Evolutionary conservation across 108 stramenopile genomes (phyloP), one percentile per base, ranked within the genome.

Genomic region (Aurantiochytrium sp.): DNA sequence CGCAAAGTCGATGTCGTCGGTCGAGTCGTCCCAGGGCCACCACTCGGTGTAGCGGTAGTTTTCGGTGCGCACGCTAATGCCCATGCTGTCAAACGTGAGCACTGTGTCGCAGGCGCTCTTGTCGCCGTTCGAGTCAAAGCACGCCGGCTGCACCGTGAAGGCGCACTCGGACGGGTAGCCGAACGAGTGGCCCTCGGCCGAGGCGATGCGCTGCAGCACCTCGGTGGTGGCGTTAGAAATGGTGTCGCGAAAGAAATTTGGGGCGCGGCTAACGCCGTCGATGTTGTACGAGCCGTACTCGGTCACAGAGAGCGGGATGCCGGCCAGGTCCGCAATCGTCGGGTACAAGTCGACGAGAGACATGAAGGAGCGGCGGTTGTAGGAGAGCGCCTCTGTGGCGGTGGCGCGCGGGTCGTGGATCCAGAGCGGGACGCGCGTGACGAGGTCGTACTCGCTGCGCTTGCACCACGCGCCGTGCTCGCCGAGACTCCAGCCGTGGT

Each of bases 291-390:
- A 6, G 50, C 32, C 73, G 73, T 81, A 81, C n/a, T 81, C 39
- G 27, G 2, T 81, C 42, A 48, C n/a, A 6, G 73, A 48, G 24
- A 81, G n/a, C 10, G 73, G 73, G 30, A 81, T 81, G n/a, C 73
- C 73, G 17, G 73, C 73, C n/a, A 81, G 73, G 45, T 81, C 73
- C 10, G 73, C 73, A 81, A 81, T 41, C 21, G 73, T 81, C n/a
- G 73, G 73, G 45, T 27, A 81, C 12, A 81, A 12, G 45, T 81
- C 73, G 8, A 81, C 39, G n/a, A 48, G 73, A n/a, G 42, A 48
- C 27, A 65, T 30, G 45, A 81, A 81, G 12, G 36, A 15, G 39
- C 45, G n/a, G 15, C 30, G 42, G 73, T 48, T 81, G 45, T 48
- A 30, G 12, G 73, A 30, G n/a, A 48, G 39, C 8, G 59, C 59